These are phyloP conservation scores for Eucalyptus erythrocorys DNA, from an alignment of 345 rosid genomes.

Conservation along the genomic window DNA sequence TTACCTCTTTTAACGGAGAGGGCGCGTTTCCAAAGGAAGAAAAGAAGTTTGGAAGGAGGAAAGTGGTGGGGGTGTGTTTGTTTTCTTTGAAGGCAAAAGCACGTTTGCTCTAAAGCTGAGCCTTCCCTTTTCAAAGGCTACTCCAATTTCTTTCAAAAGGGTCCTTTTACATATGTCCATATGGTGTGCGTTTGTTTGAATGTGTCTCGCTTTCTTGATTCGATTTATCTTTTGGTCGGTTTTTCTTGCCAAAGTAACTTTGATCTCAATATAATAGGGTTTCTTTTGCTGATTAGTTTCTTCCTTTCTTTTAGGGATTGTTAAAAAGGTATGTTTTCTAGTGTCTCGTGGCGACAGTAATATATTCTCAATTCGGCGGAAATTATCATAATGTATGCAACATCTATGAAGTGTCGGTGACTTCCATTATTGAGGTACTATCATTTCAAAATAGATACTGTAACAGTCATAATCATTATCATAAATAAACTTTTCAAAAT, in stretches of 20 bases:
- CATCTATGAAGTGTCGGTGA: not conserved
- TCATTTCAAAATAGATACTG: not conserved
- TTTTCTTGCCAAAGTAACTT: not conserved
- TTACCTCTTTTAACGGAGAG: not conserved
- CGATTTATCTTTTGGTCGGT: not conserved
- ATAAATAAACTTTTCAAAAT: not conserved
- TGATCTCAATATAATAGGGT: not conserved
- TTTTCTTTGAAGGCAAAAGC: conserved; percentile 7
- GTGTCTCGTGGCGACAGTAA: not conserved
- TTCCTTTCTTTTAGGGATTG: not conserved
- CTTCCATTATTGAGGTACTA: not conserved
- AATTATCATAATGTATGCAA: not conserved
- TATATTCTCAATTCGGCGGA: not conserved
- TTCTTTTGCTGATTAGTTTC: not conserved
- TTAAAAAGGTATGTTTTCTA: not conserved
- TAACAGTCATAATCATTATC: not conserved
- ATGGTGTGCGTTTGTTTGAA: not conserved
- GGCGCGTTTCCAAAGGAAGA: not conserved
- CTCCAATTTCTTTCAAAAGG: not conserved
- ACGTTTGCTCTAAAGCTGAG: conserved; percentile 22
- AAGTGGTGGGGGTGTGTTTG: not conserved
- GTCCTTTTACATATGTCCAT: not conserved
- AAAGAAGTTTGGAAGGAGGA: not conserved
- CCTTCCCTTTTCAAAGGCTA: not conserved
- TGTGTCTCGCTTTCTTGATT: not conserved